Base-by-base conservation (phyloP, 768 basidiomycete species). In the Boletus reticuloceps region DNA sequence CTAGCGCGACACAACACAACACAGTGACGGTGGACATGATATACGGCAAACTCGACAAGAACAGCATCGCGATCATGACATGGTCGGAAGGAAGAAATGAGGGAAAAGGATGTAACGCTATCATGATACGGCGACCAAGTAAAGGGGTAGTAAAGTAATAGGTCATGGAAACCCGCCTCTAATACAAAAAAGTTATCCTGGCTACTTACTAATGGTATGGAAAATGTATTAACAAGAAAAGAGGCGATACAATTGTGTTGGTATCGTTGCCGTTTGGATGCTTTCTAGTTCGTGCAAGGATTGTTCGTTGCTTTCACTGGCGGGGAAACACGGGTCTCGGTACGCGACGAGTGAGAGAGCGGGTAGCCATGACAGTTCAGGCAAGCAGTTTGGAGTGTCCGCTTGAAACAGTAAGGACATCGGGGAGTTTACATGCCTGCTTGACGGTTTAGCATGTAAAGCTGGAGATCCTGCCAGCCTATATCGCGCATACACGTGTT, bases 391-490 rank as follows among this genome's bases (percentile, higher is more conserved):
- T 8, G 27, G 19, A 50, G 32, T 14, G 46, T 38, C 38, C 46
- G 14, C 27, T 34, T 37, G 52, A 6, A 38, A 27, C 40, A 12
- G 25, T 4, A 16, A 32, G 25, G 31, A 27, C 25, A 10, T 37
- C 37, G 19, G 4, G 4, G 14, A 50, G 70, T 31, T 60, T 69
- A 84, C 71, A 85, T 73, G 57, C 87, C 87, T 39, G 85, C 82
- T 68, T 88, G 86, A 59, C 88, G 86, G 68, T 86, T 90, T 51
- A 88, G 72, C 65, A 91, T 82, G 65, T 89, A 91, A 54, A 88
- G 70, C 62, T 82, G 83, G 56, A 91, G 75, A 74, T 90, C 88
- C 64, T 90, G 89, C 89, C 88, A 91, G 39, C 88, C 88, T 86
- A 64, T 43, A 55, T 16, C 37, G 4, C 29, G 36, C 13, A 40